Base-by-base conservation (phyloP, 1,139 yeast species). In the Kluyveromyces sp. region DNA sequence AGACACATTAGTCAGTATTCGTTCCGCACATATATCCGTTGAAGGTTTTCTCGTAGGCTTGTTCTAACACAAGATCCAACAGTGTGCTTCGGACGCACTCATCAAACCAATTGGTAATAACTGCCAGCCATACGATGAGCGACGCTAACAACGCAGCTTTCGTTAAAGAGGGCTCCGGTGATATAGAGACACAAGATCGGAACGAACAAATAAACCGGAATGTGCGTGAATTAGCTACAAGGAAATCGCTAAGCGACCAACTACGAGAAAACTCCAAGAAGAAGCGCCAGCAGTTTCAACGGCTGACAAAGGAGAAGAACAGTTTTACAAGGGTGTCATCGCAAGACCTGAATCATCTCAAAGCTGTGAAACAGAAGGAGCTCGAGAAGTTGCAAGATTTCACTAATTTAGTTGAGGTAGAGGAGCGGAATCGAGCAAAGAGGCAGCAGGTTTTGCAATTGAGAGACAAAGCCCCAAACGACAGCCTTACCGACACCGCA, bases 201-300 rank as follows among this genome's bases (percentile, higher is more conserved):
- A 49, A 45, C 36, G 62, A 53, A 25, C 50, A 55, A 39, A 41
- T 40, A n/a, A 49, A 50, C 13, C 49, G 49, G 37, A 49, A 46
- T 41, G 61, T 56, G 28, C 46, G 49, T 4, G 60, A 56, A 22
- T 47, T 46, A 32, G 51, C 49, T 36, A 47, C 52, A 32, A 47
- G 61, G 15, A 56, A 58, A 37, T 52, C 63, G 2, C 46, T 60
- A 15, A 45, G 57, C 32, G 60, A 56, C 3, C 64, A 60, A 37
- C 47, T 60, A 28, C 42, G 61, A 36, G 47, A 51, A 2, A 59
- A 55, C 43, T 60, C 63, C 1, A 55, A 55, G 18, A 49, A 46
- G 33, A 58, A 55, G 36, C 59, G 57, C 40, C 52, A 47, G 32
- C 52, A 52, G 33, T 53, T 49, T 35, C 56, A 46, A 30, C 46